phyloP scores from a whole-genome alignment of 257 asterid species.

The Asclepias syriaca region DNA sequence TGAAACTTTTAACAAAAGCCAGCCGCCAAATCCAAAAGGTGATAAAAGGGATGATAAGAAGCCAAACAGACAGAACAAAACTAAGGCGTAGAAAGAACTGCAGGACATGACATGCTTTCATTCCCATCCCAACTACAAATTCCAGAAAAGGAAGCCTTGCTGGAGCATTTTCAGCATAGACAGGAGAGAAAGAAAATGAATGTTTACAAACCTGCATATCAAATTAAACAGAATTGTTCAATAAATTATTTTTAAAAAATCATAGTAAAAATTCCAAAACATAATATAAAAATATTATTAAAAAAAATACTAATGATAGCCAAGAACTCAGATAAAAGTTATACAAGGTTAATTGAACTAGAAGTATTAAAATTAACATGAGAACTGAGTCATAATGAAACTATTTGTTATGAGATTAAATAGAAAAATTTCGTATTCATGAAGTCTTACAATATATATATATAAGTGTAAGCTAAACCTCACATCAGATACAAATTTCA shows the following conservation, averaged over 20 bases:
- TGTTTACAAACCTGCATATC: conserved; percentile 86
- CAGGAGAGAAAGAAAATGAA: conserved; percentile 94
- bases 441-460: too few relatives aligned
- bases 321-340: not conserved
- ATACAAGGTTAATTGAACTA: not conserved
- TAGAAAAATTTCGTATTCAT: too few relatives aligned
- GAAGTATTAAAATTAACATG: not conserved
- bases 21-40: conserved; percentile 99
- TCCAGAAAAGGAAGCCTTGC: conserved; percentile 88
- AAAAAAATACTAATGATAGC: not conserved
- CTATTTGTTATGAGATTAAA: not conserved
- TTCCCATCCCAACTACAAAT: conserved; percentile 79
- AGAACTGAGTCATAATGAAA: not conserved
- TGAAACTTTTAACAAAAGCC: conserved; percentile 86
- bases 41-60: conserved; percentile 86
- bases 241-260: not conserved
- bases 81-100: conserved; percentile 89
- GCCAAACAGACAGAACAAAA: conserved; percentile 96
- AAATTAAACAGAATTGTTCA: not conserved
- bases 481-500: too few relatives aligned
- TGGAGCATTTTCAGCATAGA: conserved; percentile 92
- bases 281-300: not conserved
- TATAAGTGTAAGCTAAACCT: not conserved
- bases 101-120: conserved; percentile 90
- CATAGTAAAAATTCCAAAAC: not conserved